Evolutionary conservation across 192 early-diverging fungal species (phyloP).

Genomic region (Funneliformis mosseae): DNA sequence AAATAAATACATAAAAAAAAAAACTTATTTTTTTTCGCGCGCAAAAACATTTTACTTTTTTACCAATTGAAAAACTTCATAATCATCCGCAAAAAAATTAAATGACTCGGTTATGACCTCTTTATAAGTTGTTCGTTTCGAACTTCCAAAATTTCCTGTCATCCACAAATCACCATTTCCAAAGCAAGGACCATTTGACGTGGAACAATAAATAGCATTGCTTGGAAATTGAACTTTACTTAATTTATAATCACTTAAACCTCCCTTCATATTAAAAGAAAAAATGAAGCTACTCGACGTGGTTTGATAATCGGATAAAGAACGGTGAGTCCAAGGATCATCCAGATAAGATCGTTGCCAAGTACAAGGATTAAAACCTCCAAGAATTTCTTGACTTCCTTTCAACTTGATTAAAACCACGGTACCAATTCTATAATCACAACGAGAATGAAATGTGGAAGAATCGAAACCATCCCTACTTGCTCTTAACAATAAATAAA

Average conservation of each 20-base stretch:
- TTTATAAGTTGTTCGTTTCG: slow-evolving; percentile 7
- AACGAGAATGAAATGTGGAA: neutral
- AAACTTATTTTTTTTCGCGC: no score
- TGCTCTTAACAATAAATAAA: neutral
- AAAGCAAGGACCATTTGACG: slow-evolving; percentile 21
- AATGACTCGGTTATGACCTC: neutral
- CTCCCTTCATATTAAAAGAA: slow-evolving; percentile 13
- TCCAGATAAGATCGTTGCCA: slow-evolving; percentile 9
- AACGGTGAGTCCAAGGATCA: neutral
- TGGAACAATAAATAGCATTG: neutral
- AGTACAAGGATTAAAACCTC: slow-evolving; percentile 30
- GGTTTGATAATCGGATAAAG: neutral
- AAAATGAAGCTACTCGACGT: slow-evolving; percentile 8
- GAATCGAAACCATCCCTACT: neutral
- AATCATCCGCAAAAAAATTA: slow-evolving; percentile 21
- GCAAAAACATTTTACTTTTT: neutral
- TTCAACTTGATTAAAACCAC: neutral
- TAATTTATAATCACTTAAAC: neutral
- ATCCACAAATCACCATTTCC: slow-evolving; percentile 19
- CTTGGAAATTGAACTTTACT: neutral
- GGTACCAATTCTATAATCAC: neutral
- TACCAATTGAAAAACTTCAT: slow-evolving; percentile 29
- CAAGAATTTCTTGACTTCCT: neutral
- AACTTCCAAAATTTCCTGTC: slow-evolving; percentile 5
- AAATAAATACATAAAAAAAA: neutral